Evolutionary conservation across 257 asterid genomes (phyloP).

Genomic region (Solanum paucissectum): DNA sequence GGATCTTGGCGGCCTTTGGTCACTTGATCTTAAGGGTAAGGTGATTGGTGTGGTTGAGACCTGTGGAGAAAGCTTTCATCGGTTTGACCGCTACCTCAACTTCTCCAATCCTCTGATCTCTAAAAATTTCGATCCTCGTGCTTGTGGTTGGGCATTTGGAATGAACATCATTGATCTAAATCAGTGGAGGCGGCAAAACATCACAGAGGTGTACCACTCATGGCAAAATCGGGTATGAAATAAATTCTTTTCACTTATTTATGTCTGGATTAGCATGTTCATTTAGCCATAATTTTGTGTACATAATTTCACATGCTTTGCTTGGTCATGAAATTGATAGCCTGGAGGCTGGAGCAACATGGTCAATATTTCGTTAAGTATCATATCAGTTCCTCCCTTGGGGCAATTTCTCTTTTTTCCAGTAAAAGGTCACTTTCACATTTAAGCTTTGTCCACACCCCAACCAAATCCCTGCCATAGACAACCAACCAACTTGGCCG

Average conservation of each 20-base stretch:
- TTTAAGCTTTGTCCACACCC: background rate
- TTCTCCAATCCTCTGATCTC: constrained; percentile 85
- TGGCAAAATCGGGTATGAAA: constrained; percentile 83
- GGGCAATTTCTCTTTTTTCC: background rate
- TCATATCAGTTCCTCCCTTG: background rate
- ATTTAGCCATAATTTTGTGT: background rate
- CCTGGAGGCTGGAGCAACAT: background rate
- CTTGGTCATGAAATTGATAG: background rate
- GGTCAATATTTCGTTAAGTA: background rate
- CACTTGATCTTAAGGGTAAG: constrained; percentile 64
- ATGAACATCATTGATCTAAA: constrained; percentile 73
- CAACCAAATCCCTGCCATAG: background rate
- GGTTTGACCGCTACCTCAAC: constrained; percentile 87
- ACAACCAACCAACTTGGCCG: background rate
- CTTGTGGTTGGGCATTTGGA: constrained; percentile 99
- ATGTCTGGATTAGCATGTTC: background rate
- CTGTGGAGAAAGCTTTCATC: constrained; percentile 89
- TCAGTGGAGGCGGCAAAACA: constrained; percentile 71
- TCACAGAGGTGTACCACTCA: constrained; percentile 73
- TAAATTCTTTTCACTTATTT: background rate
- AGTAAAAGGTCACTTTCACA: background rate
- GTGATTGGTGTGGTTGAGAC: constrained; percentile 97
- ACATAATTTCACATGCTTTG: background rate
- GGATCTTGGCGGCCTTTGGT: constrained; percentile 76
- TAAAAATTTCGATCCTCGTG: constrained; percentile 51